Conservation (phyloP, 208 protist species). For the Crithidia sp. region DNA sequence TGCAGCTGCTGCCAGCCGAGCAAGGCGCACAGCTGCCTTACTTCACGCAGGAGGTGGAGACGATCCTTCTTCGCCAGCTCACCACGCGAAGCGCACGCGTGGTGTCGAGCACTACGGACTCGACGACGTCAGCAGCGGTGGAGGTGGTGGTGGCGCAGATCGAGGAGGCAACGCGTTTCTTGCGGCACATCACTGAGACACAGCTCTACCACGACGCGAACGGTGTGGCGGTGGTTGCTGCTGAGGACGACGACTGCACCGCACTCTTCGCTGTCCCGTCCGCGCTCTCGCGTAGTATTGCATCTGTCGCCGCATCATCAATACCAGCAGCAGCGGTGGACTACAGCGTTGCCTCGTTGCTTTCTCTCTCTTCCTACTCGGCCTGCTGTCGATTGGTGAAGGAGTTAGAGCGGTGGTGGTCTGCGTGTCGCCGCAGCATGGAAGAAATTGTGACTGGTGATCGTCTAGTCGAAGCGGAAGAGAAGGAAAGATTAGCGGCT, state of each 20-base stretch:
- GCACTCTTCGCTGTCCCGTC: not conserved
- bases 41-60: constrained; percentile 12
- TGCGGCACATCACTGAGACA: constrained; percentile 10
- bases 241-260: constrained; percentile 26
- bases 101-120: not conserved
- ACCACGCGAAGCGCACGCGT: not conserved
- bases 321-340: not conserved
- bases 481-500: constrained; percentile 6
- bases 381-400: constrained; percentile 11
- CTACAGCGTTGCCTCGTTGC: constrained; percentile 27
- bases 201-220: constrained; percentile 20
- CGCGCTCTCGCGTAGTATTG: too few relatives aligned
- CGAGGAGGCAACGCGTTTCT: not conserved
- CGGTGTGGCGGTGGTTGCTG: constrained; percentile 11
- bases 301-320: too few relatives aligned
- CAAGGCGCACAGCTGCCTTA: constrained; percentile 18
- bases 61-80: constrained; percentile 10
- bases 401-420: constrained; percentile 25
- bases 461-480: not conserved
- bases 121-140: not conserved
- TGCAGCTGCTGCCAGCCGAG: constrained; percentile 31
- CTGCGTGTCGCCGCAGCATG: constrained; percentile 3
- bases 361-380: constrained; percentile 15
- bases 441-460: too few relatives aligned
- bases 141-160: not conserved